phyloP scores from a whole-genome alignment of 1,284 basidiomycete species.

The Inonotus obliquus region DNA sequence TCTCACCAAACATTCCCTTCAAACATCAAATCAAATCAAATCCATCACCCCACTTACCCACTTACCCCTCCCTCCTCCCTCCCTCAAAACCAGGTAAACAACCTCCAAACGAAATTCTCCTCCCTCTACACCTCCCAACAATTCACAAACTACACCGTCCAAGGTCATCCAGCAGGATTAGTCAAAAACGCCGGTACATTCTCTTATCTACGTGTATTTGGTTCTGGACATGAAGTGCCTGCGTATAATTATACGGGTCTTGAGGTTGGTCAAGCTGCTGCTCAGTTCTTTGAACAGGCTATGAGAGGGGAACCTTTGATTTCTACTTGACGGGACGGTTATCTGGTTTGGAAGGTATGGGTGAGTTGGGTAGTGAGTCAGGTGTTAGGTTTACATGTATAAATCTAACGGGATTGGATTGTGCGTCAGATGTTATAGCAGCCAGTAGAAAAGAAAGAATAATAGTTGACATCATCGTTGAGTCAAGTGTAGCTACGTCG shows the following conservation, averaged over 20 bases:
- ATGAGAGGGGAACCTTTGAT: slow-evolving; percentile 21
- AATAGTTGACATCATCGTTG: too few species aligned
- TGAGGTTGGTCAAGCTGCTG: slow-evolving; percentile 27
- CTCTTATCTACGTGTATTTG: slow-evolving; percentile 53
- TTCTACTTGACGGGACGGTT: slow-evolving; percentile 7
- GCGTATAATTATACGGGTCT: slow-evolving; percentile 33
- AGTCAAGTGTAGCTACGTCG: too few species aligned
- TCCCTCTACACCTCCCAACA: slow-evolving; percentile 33
- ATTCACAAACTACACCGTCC: slow-evolving; percentile 47
- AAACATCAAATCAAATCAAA: too few species aligned
- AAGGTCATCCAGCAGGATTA: slow-evolving; percentile 43
- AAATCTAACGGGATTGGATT: too few species aligned
- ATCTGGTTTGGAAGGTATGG: too few species aligned
- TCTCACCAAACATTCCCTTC: too few species aligned
- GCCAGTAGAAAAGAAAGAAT: too few species aligned
- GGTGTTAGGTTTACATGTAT: neutral
- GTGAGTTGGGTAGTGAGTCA: neutral
- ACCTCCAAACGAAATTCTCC: slow-evolving; percentile 38
- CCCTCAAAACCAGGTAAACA: slow-evolving; percentile 33
- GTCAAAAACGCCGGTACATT: slow-evolving; percentile 60
- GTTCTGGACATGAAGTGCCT: slow-evolving; percentile 48
- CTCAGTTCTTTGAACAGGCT: slow-evolving; percentile 30
- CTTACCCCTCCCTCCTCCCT: slow-evolving; percentile 22
- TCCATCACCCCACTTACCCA: too few species aligned
- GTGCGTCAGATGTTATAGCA: too few species aligned